Evolutionary conservation across 495 filamentous ascomycete genomes (phyloP).

Genomic region (Hypoxylon rickii): DNA sequence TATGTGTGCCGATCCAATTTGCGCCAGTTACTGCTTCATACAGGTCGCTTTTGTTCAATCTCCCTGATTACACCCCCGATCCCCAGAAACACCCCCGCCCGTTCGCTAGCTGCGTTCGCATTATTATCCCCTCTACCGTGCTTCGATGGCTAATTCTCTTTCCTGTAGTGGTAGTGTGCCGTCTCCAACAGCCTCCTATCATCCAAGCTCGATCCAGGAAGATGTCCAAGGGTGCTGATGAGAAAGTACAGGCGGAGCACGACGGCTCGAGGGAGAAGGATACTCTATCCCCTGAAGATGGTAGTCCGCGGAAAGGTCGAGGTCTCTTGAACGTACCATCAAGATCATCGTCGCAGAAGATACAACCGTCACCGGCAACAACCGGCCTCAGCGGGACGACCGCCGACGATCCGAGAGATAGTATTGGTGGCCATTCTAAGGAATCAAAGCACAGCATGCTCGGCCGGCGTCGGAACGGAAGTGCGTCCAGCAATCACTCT

Average conservation of each 20-base stretch:
- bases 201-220: conserved; percentile 18
- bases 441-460: conserved; percentile 73
- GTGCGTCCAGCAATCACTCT: conserved; percentile 59
- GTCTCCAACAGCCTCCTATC: conserved; percentile 14
- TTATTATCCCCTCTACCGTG: neutral
- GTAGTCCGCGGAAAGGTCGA: conserved; percentile 59
- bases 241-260: conserved; percentile 42
- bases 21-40: conserved; percentile 4
- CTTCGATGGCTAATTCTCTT: conserved; percentile 5
- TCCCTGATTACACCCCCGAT: neutral
- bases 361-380: conserved; percentile 63
- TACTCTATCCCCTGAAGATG: conserved; percentile 46
- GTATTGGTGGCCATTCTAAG: conserved; percentile 62
- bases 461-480: conserved; percentile 68
- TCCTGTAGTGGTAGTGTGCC: conserved; percentile 15
- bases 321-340: conserved; percentile 66
- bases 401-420: conserved; percentile 63
- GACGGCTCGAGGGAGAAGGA: conserved; percentile 56
- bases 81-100: neutral
- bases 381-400: conserved; percentile 69
- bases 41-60: neutral
- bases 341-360: conserved; percentile 70
- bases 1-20: neutral
- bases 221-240: conserved; percentile 47
- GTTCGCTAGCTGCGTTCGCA: neutral